A percentile compares a stretch with the other conserved stretches of the same genome.
phyloP scores from a whole-genome alignment of 495 filamentous ascomycete genomes.

The Annulohypoxylon moriforme region DNA sequence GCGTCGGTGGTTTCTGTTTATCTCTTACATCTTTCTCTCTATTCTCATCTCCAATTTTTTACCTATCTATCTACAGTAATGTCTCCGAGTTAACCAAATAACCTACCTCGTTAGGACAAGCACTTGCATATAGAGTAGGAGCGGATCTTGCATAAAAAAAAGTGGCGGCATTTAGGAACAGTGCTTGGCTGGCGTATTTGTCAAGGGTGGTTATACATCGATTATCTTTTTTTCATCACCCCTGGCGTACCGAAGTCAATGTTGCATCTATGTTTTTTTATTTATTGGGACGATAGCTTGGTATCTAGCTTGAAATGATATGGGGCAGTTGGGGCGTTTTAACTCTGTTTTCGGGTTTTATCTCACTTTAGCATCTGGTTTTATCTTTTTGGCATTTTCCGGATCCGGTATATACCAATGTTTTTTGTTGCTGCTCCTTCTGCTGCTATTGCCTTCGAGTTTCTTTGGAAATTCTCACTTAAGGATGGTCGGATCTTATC shows the following conservation, averaged over 20 bases:
- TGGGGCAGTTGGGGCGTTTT: conserved; percentile 19
- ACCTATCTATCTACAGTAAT: conserved; percentile 36
- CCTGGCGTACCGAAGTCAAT: conserved; percentile 25
- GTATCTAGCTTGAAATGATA: not conserved
- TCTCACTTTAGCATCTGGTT: conserved; percentile 23
- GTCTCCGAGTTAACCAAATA: not conserved
- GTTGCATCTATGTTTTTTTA: conserved; percentile 11
- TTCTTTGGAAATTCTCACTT: not conserved
- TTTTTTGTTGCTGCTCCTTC: conserved; percentile 5
- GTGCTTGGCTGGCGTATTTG: conserved; percentile 30
- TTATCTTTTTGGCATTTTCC: conserved; percentile 43
- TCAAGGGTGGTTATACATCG: conserved; percentile 23
- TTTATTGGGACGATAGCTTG: conserved; percentile 19
- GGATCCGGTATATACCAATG: conserved; percentile 44
- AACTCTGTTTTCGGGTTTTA: conserved; percentile 11
- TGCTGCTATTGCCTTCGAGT: not conserved
- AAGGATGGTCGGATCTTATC: not conserved
- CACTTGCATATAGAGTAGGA: conserved; percentile 41
- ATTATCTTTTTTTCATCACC: conserved; percentile 12
- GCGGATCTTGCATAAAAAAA: conserved; percentile 44
- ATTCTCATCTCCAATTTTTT: conserved; percentile 4
- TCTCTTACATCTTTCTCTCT: conserved; percentile 7
- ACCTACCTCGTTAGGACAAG: conserved; percentile 32
- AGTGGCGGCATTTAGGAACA: conserved; percentile 28
- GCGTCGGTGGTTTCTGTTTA: conserved; percentile 27